phyloP scores from a whole-genome alignment of 768 basidiomycete genomes.

The Boletales sp. region DNA sequence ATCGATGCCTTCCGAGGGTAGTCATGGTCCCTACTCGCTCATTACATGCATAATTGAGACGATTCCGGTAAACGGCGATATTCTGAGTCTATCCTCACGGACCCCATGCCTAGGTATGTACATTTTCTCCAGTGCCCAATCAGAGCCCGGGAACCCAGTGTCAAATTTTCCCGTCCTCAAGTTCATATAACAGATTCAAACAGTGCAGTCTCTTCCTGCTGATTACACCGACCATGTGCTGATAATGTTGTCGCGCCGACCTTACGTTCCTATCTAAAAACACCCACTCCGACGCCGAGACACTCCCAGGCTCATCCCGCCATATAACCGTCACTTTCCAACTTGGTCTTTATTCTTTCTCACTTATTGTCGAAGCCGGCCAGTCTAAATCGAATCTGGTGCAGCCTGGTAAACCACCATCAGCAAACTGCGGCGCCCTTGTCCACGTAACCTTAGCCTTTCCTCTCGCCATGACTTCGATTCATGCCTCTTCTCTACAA shows the following conservation, averaged over 20 bases:
- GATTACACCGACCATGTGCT: not conserved
- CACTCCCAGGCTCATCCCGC: constrained; percentile 14
- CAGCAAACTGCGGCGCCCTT: not conserved
- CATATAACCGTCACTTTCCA: constrained; percentile 9
- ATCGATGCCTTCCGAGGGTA: too few relatives aligned
- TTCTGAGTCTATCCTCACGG: not conserved
- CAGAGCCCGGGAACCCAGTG: not conserved
- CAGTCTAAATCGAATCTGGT: not conserved
- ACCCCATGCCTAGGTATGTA: not conserved
- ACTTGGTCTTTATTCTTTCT: not conserved
- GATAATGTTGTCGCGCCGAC: not conserved
- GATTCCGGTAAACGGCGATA: not conserved
- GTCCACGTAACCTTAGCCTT: not conserved
- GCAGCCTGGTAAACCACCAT: not conserved
- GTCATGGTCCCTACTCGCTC: too few relatives aligned
- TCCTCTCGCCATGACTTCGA: constrained; percentile 11
- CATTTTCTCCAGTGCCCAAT: not conserved
- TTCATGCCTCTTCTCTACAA: not conserved
- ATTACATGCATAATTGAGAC: not conserved
- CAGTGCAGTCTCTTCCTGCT: not conserved
- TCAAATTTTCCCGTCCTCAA: not conserved
- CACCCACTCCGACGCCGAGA: not conserved
- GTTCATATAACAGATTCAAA: not conserved
- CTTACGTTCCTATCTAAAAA: constrained; percentile 1
- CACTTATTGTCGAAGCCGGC: not conserved